These are phyloP conservation scores for Ormosia semicastrata DNA, from an alignment of 306 rosid species.

Conservation along the genomic window DNA sequence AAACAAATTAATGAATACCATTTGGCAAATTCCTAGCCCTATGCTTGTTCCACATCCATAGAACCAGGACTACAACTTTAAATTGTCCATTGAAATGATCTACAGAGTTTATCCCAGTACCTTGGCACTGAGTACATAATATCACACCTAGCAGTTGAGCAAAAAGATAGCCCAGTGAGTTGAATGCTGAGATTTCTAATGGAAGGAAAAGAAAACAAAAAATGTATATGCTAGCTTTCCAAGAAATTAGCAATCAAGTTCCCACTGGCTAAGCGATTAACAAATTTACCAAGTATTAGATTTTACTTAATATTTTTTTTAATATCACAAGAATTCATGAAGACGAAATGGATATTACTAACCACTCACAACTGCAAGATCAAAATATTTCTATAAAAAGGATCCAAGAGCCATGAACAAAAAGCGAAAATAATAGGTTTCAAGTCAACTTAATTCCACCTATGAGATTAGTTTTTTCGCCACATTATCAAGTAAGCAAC, in stretches of 20 bases:
- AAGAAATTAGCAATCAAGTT: background rate
- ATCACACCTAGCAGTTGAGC: conserved; percentile 59
- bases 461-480: too few species aligned
- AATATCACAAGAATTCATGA: too few species aligned
- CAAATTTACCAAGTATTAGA: background rate
- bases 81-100: conserved; percentile 95
- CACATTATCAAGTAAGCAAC: too few species aligned
- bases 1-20: background rate
- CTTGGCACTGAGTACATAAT: conserved; percentile 72
- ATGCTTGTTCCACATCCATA: conserved; percentile 61
- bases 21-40: conserved; percentile 30
- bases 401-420: too few species aligned
- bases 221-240: background rate
- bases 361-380: too few species aligned
- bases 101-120: conserved; percentile 74
- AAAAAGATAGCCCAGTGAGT: conserved; percentile 1
- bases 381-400: too few species aligned
- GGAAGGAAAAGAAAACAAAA: background rate
- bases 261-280: background rate
- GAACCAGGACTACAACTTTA: conserved; percentile 79
- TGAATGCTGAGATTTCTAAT: background rate
- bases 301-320: too few species aligned
- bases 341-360: too few species aligned
- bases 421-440: too few species aligned
- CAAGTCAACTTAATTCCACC: too few species aligned